Evolutionary conservation across 345 rosid genomes (phyloP).

Genomic region (Tarenaya hassleriana): DNA sequence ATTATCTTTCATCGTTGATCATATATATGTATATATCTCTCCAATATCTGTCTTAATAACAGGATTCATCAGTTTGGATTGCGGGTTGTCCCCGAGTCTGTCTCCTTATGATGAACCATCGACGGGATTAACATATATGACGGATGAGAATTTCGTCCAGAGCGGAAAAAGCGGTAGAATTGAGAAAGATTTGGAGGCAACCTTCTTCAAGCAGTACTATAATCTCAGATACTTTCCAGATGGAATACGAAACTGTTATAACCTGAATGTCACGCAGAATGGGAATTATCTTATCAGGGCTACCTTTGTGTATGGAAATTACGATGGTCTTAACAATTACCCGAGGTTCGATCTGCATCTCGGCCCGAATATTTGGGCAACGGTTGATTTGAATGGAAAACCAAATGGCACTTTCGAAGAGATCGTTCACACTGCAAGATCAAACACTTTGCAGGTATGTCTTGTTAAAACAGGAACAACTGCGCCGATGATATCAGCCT

Average conservation of each 20-base stretch:
- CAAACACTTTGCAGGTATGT: constrained; percentile 35
- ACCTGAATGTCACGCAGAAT: constrained; percentile 18
- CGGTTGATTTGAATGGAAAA: constrained; percentile 19
- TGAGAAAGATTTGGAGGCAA: constrained; percentile 8
- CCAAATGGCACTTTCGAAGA: constrained; percentile 1
- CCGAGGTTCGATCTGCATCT: constrained; percentile 38
- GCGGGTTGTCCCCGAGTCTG: constrained; percentile 28
- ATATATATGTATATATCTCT: constrained; percentile 3
- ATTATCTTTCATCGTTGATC: neutral
- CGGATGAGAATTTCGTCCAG: constrained; percentile 29
- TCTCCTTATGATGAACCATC: constrained; percentile 18
- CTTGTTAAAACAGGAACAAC: constrained; percentile 38
- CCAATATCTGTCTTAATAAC: constrained; percentile 5
- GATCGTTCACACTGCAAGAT: constrained; percentile 29
- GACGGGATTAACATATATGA: constrained; percentile 25
- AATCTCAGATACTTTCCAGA: constrained; percentile 32
- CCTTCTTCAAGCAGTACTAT: neutral
- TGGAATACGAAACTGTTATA: constrained; percentile 42
- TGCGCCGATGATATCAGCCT: constrained; percentile 39
- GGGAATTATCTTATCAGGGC: constrained; percentile 34
- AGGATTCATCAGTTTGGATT: constrained; percentile 46
- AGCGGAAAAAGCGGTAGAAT: constrained; percentile 22
- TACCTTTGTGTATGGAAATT: no score
- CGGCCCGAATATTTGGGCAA: constrained; percentile 37
- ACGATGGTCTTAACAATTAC: constrained; percentile 22